Evolutionary conservation across 2,329 filamentous ascomycete species (phyloP), one percentile per base, ranked within the genome.

Genomic region (Aspergillus sp.): DNA sequence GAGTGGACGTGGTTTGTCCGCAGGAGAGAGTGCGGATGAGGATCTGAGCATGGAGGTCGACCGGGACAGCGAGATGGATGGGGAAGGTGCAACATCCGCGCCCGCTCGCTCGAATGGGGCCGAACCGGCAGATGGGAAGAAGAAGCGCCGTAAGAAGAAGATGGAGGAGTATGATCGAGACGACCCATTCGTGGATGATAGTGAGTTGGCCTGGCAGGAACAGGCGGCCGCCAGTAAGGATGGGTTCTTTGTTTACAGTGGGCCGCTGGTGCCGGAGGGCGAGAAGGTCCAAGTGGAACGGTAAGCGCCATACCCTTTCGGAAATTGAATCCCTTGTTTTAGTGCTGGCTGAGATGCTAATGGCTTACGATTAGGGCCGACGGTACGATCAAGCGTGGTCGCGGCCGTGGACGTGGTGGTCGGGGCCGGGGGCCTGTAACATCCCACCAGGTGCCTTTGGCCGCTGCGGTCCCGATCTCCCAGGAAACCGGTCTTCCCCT

Each of bases 221-320:
- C 91, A 96, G 73, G 94, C 94, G 6, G 92, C 94, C 4, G 93
- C 95, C 50, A 94, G 91, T 67, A 91, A 94, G 68, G 95, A 98
- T 73, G 95, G 95, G 1, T 99, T 98, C 80, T 99, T 98, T 74
- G 95, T 99, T 1, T 99, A 97, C 77, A 96, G 91, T 62, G 95
- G 95, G 3, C 94, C 94, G 8, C 81, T 99, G 50, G 86, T 98
- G 21, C 90, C 90, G 5, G 92, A 96, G 76, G 91, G 89, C 21
- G 90, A 96, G 78, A 94, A 95, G 77, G 81, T 86, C 43, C 78
- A 83, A 58, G 81, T 88, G 53, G 87, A 89, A 72, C 82, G 84
- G 85, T 87, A 79, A 70, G 77, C 80, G 48, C 36, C 61, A 21
- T 4, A 10, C 23, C 9, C n/a, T 45, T 15, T 3, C 4, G n/a